Evolutionary conservation across 1,284 basidiomycete species (phyloP), one percentile per base, ranked within the genome.

Genomic region (Lentinus polychrous): DNA sequence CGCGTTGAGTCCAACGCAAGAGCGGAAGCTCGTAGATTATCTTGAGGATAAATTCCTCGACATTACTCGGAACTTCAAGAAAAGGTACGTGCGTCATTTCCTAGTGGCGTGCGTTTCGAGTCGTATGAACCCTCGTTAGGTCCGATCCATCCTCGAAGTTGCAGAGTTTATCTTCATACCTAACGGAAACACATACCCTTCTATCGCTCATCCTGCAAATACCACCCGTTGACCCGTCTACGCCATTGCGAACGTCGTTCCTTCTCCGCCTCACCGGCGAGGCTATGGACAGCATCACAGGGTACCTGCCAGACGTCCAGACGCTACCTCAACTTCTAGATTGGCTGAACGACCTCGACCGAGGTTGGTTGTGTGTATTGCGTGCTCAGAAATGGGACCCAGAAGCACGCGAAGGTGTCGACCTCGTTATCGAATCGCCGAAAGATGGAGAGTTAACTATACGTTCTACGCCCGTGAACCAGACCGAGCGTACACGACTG

Each of bases 211-310:
- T 84, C 40, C 67, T 88, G 12, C 83, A 83, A 58, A 83, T 87
- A 41, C 86, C 84, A 0, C 85, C 85, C 14, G 61, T 84, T 11
- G 75, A 79, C 49, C 79, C 81, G 0, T 86, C 85, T 2, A 75
- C 79, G 1, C 67, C 78, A 8, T 69, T 88, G 8, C 76, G 86
- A 7, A 79, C 71, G 4, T 70, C 77, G 1, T 76, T 81, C 50
- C 70, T 89, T 15, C 76, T 89, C 23, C 79, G 79, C 18, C 68
- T 87, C n/a, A 86, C 83, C 1, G 77, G 78, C 49, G 85, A 88
- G 43, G 69, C 77, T 14, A 66, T 88, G 53, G 66, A 62, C 47
- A 69, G 77, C 8, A 73, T 86, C 10, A 66, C 73, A 2, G 81
- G 83, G 3, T 89, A 89, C 58, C 60, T 66, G 2, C 70, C 74